These are phyloP conservation scores for Xylaria castorea DNA, from an alignment of 495 filamentous ascomycete species.

Conservation along the genomic window DNA sequence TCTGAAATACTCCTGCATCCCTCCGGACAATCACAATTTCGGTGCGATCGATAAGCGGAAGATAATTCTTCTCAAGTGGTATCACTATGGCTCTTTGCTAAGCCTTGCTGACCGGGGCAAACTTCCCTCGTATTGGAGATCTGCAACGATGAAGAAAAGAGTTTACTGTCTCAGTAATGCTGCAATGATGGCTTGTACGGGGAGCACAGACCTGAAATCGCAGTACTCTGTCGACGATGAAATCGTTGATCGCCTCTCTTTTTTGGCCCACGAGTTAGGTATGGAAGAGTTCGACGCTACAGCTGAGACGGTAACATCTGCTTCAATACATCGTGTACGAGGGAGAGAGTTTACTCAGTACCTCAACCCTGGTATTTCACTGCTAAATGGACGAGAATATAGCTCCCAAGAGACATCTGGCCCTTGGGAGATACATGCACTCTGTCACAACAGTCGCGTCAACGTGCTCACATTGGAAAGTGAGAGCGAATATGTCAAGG, in stretches of 20 bases:
- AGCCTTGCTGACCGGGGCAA: conserved; percentile 6
- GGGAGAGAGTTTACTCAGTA: not conserved
- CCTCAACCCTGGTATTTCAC: not conserved
- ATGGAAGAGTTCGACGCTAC: not conserved
- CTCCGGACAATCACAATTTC: conserved; percentile 17
- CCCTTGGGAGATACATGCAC: conserved; percentile 35
- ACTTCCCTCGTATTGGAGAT: conserved; percentile 13
- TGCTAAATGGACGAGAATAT: not conserved
- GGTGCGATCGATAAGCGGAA: conserved; percentile 21
- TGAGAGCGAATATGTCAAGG: conserved; percentile 16
- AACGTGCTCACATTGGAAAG: conserved; percentile 20
- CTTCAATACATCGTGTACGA: not conserved
- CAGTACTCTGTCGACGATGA: not conserved
- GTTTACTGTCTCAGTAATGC: not conserved
- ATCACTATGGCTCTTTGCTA: conserved; percentile 27
- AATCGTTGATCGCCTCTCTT: conserved; percentile 3
- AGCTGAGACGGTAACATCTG: conserved; percentile 6
- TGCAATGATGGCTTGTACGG: not conserved
- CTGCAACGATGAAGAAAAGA: not conserved
- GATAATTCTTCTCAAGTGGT: conserved; percentile 29
- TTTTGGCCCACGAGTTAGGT: not conserved
- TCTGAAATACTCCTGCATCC: conserved; percentile 3
- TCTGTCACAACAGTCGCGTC: conserved; percentile 33
- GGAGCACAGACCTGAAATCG: not conserved
- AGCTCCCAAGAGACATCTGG: conserved; percentile 23